These are phyloP conservation scores for Vanderwaltozyma polyspora DNA, from an alignment of 805 yeast species.

Conservation along the genomic window DNA sequence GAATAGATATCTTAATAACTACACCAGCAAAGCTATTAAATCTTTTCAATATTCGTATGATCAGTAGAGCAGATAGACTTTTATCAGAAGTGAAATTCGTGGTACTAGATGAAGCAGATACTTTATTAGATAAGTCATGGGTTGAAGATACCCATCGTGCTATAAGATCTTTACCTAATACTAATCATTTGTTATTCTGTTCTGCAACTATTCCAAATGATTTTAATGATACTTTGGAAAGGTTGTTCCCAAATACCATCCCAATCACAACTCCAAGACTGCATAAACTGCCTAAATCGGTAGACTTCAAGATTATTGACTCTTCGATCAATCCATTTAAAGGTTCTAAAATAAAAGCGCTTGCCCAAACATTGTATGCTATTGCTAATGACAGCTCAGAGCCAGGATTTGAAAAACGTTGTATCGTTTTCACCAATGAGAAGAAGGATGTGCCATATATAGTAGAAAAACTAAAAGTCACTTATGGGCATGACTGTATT, in stretches of 20 bases:
- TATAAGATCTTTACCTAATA: slow-evolving; percentile 38
- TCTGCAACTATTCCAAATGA: slow-evolving; percentile 85
- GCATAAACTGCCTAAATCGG: slow-evolving; percentile 71
- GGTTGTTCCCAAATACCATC: slow-evolving; percentile 52
- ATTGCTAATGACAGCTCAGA: slow-evolving; percentile 79
- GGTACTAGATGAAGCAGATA: slow-evolving; percentile 90
- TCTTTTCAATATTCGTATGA: slow-evolving; percentile 27
- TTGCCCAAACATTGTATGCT: slow-evolving; percentile 81
- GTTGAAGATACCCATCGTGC: slow-evolving; percentile 49
- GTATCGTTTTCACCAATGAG: slow-evolving; percentile 74
- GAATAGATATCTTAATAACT: slow-evolving; percentile 72
- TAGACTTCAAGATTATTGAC: slow-evolving; percentile 65
- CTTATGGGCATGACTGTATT: slow-evolving; percentile 46
- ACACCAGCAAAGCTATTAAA: slow-evolving; percentile 65
- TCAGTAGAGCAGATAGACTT: slow-evolving; percentile 30
- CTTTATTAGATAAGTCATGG: slow-evolving; percentile 76
- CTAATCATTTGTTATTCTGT: slow-evolving; percentile 60
- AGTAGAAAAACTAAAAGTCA: slow-evolving; percentile 39
- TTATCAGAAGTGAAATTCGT: slow-evolving; percentile 42
- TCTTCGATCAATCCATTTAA: slow-evolving; percentile 69
- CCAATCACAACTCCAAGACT: slow-evolving; percentile 69
- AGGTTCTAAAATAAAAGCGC: slow-evolving; percentile 72
- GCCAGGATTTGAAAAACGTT: slow-evolving; percentile 61
- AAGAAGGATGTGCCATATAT: slow-evolving; percentile 51
- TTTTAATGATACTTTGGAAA: slow-evolving; percentile 50